Evolutionary conservation across 768 basidiomycete species (phyloP).

Genomic region (Calocera viscosa): DNA sequence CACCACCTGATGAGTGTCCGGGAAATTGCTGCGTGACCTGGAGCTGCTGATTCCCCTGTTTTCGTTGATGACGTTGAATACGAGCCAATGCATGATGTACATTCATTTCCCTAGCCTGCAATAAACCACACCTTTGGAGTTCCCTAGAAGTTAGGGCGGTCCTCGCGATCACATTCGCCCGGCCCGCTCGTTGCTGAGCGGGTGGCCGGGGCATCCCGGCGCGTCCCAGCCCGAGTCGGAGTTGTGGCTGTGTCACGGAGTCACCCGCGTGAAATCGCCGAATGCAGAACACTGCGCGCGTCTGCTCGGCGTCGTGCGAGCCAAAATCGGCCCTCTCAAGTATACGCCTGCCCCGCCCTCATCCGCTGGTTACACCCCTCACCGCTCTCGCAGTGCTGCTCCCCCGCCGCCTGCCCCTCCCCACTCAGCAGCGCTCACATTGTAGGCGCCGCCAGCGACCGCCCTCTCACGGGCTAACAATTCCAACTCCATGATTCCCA

Average conservation of each 20-base stretch:
- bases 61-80: too few species aligned
- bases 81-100: too few species aligned
- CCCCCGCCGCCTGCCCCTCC: not conserved
- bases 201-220: too few species aligned
- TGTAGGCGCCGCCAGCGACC: not conserved
- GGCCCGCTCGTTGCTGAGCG: too few species aligned
- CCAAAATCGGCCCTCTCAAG: not conserved
- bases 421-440: not conserved
- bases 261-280: not conserved
- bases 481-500: constrained; percentile 53
- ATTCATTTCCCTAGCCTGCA: too few species aligned
- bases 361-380: not conserved
- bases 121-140: too few species aligned
- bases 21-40: too few species aligned
- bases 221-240: not conserved
- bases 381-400: not conserved
- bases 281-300: not conserved
- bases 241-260: not conserved
- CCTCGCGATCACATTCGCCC: too few species aligned
- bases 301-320: not conserved
- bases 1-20: too few species aligned
- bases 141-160: too few species aligned
- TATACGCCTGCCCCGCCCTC: not conserved
- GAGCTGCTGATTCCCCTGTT: too few species aligned
- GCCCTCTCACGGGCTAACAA: not conserved